Conservation (phyloP, 306 rosid species). For the Crotalaria pallida region DNA sequence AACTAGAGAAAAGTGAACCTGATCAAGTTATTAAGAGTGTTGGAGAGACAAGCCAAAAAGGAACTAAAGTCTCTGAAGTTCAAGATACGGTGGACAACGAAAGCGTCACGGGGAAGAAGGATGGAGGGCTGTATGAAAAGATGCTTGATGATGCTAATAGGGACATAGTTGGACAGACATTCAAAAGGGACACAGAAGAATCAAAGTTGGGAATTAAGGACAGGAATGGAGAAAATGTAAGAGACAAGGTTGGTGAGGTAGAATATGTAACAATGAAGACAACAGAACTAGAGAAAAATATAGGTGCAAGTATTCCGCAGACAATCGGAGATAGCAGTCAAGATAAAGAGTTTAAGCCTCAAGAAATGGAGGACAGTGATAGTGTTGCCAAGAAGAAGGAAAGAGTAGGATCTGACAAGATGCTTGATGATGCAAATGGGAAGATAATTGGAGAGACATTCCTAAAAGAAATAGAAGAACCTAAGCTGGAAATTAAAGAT, state of each 20-base stretch:
- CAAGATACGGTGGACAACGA: background rate
- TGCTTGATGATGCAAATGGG: background rate
- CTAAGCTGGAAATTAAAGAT: background rate
- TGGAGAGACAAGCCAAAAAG: conserved; percentile 25
- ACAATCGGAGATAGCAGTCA: background rate
- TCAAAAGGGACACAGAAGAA: background rate
- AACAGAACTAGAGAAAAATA: background rate
- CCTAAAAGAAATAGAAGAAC: background rate
- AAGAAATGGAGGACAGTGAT: conserved; percentile 8
- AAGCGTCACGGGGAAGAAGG: background rate
- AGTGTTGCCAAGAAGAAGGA: background rate
- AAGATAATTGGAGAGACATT: background rate
- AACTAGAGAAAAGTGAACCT: background rate
- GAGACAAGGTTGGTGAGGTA: background rate
- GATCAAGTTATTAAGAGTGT: background rate
- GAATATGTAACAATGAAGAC: background rate
- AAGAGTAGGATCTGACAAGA: background rate
- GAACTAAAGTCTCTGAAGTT: background rate
- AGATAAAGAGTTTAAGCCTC: background rate
- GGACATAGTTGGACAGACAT: background rate
- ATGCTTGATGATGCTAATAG: background rate
- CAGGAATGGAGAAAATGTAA: background rate
- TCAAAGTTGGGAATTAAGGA: conserved; percentile 7
- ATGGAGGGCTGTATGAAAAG: background rate
- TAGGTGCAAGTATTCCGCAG: background rate